phyloP scores from a whole-genome alignment of 2,329 filamentous ascomycete genomes.

The Corniculantispora saksenae region DNA sequence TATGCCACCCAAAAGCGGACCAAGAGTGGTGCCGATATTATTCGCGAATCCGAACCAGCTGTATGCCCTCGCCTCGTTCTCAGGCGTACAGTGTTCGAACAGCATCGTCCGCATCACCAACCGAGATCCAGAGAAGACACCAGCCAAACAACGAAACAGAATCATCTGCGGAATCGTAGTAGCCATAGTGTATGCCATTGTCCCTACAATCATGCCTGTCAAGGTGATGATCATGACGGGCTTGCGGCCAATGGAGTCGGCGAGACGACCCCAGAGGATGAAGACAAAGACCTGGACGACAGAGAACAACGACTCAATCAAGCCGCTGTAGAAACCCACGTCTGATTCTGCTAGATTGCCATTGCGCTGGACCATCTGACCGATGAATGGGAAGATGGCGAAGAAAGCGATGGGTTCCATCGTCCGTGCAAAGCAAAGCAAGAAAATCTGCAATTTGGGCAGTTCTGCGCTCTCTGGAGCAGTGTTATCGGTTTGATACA shows the following conservation, averaged over 20 bases:
- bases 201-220: slow-evolving; percentile 61
- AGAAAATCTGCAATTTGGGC: slow-evolving; percentile 61
- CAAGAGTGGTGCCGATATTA: slow-evolving; percentile 73
- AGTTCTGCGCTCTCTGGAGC: slow-evolving; percentile 45
- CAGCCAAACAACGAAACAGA: slow-evolving; percentile 69
- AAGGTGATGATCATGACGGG: slow-evolving; percentile 70
- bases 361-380: slow-evolving; percentile 71
- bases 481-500: neutral
- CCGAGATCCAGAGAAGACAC: slow-evolving; percentile 72
- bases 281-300: slow-evolving; percentile 75
- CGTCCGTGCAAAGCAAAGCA: slow-evolving; percentile 72
- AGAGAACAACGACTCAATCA: slow-evolving; percentile 75
- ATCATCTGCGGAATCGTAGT: slow-evolving; percentile 73
- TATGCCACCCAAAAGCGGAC: slow-evolving; percentile 69
- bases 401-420: slow-evolving; percentile 81
- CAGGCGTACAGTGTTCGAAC: slow-evolving; percentile 67
- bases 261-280: slow-evolving; percentile 66
- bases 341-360: slow-evolving; percentile 62
- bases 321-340: slow-evolving; percentile 76
- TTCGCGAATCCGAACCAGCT: slow-evolving; percentile 74
- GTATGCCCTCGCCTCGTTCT: slow-evolving; percentile 73
- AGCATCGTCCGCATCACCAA: slow-evolving; percentile 79
- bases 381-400: slow-evolving; percentile 79
- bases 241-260: slow-evolving; percentile 70
- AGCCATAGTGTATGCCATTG: slow-evolving; percentile 68